Evolutionary conservation across 2,329 filamentous ascomycete species (phyloP), one percentile per base, ranked within the genome.

Genomic region (Colletotrichum sp.): DNA sequence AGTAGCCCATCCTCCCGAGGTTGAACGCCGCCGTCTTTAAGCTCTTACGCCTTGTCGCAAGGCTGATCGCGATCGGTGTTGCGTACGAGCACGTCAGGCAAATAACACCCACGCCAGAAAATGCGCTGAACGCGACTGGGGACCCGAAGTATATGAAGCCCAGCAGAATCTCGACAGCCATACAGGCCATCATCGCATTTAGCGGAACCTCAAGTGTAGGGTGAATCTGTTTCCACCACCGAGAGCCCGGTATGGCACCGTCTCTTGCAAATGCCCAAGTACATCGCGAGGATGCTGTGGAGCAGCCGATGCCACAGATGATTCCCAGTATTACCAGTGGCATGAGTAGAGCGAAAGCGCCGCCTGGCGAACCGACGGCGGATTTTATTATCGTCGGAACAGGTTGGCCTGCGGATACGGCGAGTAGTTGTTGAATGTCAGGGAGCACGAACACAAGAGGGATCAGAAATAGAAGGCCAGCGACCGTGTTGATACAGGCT

Each of bases 111-210:
- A 93, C 91, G 75, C 92, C 92, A 0, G 91, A 93, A 83, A 95
- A 94, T 72, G 93, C 93, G 81, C 92, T 94, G 87, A 94, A 95
- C n/a, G 93, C 93, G 16, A 92, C 90, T 0, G 88, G 84, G 3
- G 92, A 93, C 64, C 93, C 93, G 78, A 95, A 93, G 86, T 94
- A 94, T 82, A 95, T 91, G 79, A 92, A 81, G 34, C 91, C 93
- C 6, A 95, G 89, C 13, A 90, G 63, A 72, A 94, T 88, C 83
- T 94, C 89, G 30, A 94, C 86, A 5, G 84, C 88, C 90, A 93
- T 93, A 81, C 89, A 91, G 71, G 94, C 89, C 90, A 94, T 92
- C 92, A 94, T 94, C 78, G 92, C 92, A 82, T 94, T 94, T 69
- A 94, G 79, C 0, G 93, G 93, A 4, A 94, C 88, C 76, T 93